phyloP scores from a whole-genome alignment of 495 filamentous ascomycete genomes.

The Hyaloscypha variabilis region DNA sequence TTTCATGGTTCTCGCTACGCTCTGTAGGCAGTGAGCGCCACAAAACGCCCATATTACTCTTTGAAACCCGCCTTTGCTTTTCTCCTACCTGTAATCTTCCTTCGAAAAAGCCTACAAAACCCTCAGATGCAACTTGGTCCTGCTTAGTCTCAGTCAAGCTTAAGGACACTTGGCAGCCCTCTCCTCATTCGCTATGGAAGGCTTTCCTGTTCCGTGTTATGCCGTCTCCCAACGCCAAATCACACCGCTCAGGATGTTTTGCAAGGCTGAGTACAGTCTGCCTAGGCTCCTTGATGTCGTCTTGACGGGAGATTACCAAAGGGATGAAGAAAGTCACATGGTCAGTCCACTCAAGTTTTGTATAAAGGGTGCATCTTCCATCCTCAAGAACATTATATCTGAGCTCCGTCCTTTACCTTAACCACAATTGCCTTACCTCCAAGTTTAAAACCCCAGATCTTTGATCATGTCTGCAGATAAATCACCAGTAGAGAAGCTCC shows the following conservation, averaged over 20 bases:
- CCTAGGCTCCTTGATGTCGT: conserved; percentile 3
- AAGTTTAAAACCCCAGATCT: not conserved
- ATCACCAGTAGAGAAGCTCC: conserved; percentile 48
- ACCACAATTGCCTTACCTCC: not conserved
- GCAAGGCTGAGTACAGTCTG: not conserved
- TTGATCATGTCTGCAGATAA: conserved; percentile 20
- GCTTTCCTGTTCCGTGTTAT: not conserved
- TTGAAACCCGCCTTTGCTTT: conserved; percentile 1
- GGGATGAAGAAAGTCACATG: not conserved
- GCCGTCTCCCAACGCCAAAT: conserved; percentile 8
- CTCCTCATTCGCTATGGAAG: conserved; percentile 5
- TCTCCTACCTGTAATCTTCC: conserved; percentile 1
- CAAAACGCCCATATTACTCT: not conserved
- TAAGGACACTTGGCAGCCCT: not conserved
- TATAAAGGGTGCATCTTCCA: not conserved
- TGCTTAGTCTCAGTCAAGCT: not conserved
- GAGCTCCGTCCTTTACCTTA: not conserved
- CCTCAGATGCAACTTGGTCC: not conserved
- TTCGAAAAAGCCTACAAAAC: not conserved
- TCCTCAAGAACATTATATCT: not conserved
- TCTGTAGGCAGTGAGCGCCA: not conserved
- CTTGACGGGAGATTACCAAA: not conserved
- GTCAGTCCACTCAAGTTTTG: not conserved
- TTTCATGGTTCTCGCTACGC: not conserved
- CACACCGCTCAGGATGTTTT: conserved; percentile 9